Base-by-base conservation (phyloP, 2,329 filamentous ascomycete species). In the Nannizzia gypsea region DNA sequence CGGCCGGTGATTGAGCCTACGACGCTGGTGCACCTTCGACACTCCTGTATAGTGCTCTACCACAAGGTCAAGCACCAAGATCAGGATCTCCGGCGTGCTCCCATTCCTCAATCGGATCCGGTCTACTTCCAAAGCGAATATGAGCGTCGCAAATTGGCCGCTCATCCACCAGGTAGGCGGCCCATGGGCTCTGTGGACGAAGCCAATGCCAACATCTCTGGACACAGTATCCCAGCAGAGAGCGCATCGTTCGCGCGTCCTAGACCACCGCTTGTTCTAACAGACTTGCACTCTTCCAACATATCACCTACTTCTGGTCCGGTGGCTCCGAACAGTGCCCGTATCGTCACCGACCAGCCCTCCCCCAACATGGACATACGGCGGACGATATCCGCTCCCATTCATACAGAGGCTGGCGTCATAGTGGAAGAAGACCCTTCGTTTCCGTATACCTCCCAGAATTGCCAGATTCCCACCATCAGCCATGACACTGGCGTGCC, bases 1-100 rank as follows among this genome's bases (percentile, higher is more conserved):
- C 38, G 48, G 46, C 61, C 34, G 5, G 54, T 60, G 11, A 42
- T 62, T 31, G 61, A 62, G 26, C 61, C 61, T 17, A 48, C 59
- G n/a, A 62, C 61, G 34, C 26, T 52, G 9, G 46, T 60, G 1
- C 57, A 44, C 28, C 58, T 63, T 6, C 60, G 62, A 31, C 52
- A 61, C n/a, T 48, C 62, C 46, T 56, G 54, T 40, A 42, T 56
- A 3, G 11, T 22, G 17, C 54, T 56, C 3, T 56, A 56, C 17
- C 54, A 56, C 9, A 42, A 40, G 22, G 34, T 40, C 20, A 56
- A 56, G 24, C 3, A 34, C 5, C 54, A 56, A 17, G 34, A 31
- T 8, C 54, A 42, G 31, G 17, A 31, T 5, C 31, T 40, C n/a
- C 54, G 36, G n/a, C 34, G 34, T 22, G 13, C 54, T 15, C 11